phyloP scores from a whole-genome alignment of 1,139 yeast genomes.

The Blastobotrys ciferrii region DNA sequence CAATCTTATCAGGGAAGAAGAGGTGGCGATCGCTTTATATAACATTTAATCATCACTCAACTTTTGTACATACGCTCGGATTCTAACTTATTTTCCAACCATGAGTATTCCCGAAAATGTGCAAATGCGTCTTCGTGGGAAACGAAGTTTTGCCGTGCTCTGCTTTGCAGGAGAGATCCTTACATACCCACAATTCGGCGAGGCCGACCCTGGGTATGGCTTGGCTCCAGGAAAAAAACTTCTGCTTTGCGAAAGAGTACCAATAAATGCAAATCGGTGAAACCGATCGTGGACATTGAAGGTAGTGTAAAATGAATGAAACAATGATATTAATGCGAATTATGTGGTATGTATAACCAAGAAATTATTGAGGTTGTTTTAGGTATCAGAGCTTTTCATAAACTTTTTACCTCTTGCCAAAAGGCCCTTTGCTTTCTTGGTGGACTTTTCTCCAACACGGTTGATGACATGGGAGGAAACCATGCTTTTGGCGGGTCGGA shows the following conservation, averaged over 20 bases:
- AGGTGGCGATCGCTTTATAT: conserved; percentile 27
- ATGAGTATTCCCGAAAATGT: not conserved
- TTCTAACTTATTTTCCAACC: conserved; percentile 7
- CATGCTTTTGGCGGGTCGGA: conserved; percentile 28
- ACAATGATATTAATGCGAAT: not conserved
- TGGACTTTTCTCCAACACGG: conserved; percentile 37
- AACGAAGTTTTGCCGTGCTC: too few relatives aligned
- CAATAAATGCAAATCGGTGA: too few relatives aligned
- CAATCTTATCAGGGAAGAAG: conserved; percentile 22
- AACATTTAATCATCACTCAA: conserved; percentile 1
- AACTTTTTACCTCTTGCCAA: conserved; percentile 37
- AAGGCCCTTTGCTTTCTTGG: conserved; percentile 37
- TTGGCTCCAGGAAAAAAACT: too few relatives aligned
- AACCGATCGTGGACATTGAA: not conserved
- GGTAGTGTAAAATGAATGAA: not conserved
- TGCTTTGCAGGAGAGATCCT: too few relatives aligned
- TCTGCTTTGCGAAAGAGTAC: too few relatives aligned
- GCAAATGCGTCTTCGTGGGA: not conserved
- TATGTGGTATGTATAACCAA: not conserved
- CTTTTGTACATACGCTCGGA: conserved; percentile 14
- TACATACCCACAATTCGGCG: too few relatives aligned
- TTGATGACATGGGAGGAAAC: conserved; percentile 25
- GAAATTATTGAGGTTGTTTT: not conserved
- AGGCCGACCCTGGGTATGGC: too few relatives aligned
- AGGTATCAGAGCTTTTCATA: conserved; percentile 20